These are phyloP conservation scores for Wallacemonas sp. DNA, from an alignment of 208 protist species.

Conservation along the genomic window DNA sequence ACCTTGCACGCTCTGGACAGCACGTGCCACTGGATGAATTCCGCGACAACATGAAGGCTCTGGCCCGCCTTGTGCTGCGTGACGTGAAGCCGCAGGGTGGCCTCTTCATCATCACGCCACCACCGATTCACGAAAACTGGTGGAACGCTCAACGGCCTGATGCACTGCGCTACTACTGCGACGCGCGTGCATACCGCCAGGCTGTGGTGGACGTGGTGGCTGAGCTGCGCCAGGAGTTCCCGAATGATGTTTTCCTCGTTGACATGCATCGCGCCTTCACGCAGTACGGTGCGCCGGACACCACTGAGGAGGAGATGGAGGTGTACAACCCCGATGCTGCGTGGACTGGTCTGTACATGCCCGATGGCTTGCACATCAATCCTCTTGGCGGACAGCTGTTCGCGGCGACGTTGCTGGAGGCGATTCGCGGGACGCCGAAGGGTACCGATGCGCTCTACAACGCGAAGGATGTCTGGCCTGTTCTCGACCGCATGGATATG, in stretches of 20 bases:
- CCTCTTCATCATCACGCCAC: conserved; percentile 43
- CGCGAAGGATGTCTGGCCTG: conserved; percentile 15
- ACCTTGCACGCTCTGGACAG: conserved; percentile 17
- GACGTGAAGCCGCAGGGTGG: conserved; percentile 28
- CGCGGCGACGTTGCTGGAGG: conserved; percentile 31
- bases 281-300: conserved; percentile 13
- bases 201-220: conserved; percentile 20
- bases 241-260: conserved; percentile 23
- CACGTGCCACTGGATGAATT: conserved; percentile 32
- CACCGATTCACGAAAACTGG: conserved; percentile 27
- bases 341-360: conserved; percentile 21
- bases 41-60: conserved; percentile 26
- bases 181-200: conserved; percentile 22
- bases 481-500: conserved; percentile 10
- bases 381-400: conserved; percentile 21
- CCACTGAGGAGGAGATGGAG: conserved; percentile 11
- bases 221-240: conserved; percentile 4
- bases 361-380: conserved; percentile 50
- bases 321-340: conserved; percentile 5
- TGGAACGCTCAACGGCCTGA: conserved; percentile 6
- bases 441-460: conserved; percentile 6
- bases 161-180: conserved; percentile 9
- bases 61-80: conserved; percentile 27
- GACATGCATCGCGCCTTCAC: conserved; percentile 28
- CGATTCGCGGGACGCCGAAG: conserved; percentile 16